Percentiles rank a stretch among this genome's conserved stretches.
phyloP scores from a whole-genome alignment of 2,329 filamentous ascomycete genomes.

The Microdochium trichocladiopsis region DNA sequence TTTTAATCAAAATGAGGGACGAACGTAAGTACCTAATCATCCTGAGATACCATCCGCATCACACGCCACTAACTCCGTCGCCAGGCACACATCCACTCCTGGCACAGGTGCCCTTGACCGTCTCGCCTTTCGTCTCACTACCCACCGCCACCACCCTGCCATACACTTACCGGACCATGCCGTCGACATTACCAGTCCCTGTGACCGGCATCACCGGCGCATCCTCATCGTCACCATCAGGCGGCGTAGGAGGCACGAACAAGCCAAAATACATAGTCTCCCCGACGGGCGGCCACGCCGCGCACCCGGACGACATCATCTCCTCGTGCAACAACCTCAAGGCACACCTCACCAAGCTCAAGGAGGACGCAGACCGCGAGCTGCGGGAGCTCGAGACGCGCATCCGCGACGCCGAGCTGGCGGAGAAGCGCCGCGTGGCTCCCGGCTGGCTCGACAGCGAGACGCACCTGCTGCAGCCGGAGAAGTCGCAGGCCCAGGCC shows the following conservation, averaged over 20 bases:
- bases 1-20: constrained; percentile 27
- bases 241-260: constrained; percentile 24
- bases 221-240: constrained; percentile 18
- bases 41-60: background rate
- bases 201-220: constrained; percentile 44
- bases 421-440: constrained; percentile 72
- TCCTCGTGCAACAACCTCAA: constrained; percentile 73
- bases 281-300: constrained; percentile 63
- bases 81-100: constrained; percentile 80
- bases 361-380: constrained; percentile 59
- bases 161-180: constrained; percentile 89
- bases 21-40: constrained; percentile 22
- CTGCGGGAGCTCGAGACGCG: constrained; percentile 64
- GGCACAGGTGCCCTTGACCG: constrained; percentile 85
- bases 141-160: constrained; percentile 86
- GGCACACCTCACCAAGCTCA: constrained; percentile 64
- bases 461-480: constrained; percentile 60
- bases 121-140: constrained; percentile 89
- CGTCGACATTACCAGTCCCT: constrained; percentile 75
- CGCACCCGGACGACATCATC: constrained; percentile 81
- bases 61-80: background rate
- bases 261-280: constrained; percentile 72
- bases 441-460: constrained; percentile 78
- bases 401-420: constrained; percentile 59
- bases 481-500: constrained; percentile 38